Evolutionary conservation across 768 basidiomycete genomes (phyloP), one percentile per base, ranked within the genome.

Genomic region (Leccinum sublutescens): DNA sequence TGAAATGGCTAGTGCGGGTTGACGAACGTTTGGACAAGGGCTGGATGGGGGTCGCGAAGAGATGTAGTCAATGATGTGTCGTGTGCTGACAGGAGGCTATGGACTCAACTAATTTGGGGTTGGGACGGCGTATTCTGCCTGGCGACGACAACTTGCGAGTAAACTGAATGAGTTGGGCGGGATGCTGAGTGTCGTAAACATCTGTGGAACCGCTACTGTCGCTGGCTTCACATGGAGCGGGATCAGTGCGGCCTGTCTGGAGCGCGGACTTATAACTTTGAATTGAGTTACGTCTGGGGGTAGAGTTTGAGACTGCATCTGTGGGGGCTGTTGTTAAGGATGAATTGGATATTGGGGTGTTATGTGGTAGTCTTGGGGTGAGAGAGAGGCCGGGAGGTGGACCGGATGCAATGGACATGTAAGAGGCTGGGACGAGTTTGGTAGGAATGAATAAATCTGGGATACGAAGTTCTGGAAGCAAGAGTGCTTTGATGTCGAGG

Each of bases 11-110:
- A 50, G 40, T 51, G 57, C 23, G 57, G 45, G 54, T 55, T 38
- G 55, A 81, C 84, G 59, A 70, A 87, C 86, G 85, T 68, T 86
- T 87, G 51, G 82, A 84, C 62, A 87, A 77, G 58, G 80, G 74
- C 85, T 86, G 67, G 55, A 54, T n/a, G 38, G 55, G 51, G 48
- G 25, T 47, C 19, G 47, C 15, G 43, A 62, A 64, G 66, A 59
- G 52, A 57, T 69, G 19, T 60, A 38, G 64, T 65, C 38, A 66
- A 58, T 63, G 45, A 56, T 21, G 47, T 25, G 47, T 14, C 15
- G 47, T 25, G 55, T 14, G 45, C 52, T 64, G 36, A 53, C 47
- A 21, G 19, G 55, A 62, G 60, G 47, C 38, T 4, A 57, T 48
- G 27, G 6, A 73, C 76, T 74, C 74, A 77, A 85, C 85, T 65